A percentile compares a stretch with the other conserved stretches of the same genome.
phyloP scores from a whole-genome alignment of 2,329 filamentous ascomycete species.

The Diaporthe longicolla region DNA sequence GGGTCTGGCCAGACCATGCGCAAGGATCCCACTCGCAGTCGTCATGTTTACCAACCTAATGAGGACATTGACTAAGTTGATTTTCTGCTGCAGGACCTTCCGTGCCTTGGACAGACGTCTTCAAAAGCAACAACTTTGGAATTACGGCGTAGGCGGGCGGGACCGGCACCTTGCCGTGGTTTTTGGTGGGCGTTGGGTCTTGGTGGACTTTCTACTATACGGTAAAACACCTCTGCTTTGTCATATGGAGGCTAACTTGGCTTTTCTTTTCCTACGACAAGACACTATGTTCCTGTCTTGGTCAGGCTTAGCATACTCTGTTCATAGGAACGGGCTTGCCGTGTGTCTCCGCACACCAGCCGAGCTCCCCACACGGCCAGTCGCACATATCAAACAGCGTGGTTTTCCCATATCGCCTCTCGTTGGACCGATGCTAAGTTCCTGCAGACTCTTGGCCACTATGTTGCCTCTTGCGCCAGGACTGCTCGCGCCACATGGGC shows the following conservation, averaged over 20 bases:
- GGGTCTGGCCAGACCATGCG: slow-evolving; percentile 97
- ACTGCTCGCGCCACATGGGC: background rate
- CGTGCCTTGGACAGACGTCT: slow-evolving; percentile 32
- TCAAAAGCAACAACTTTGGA: slow-evolving; percentile 2
- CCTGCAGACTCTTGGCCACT: slow-evolving; percentile 8
- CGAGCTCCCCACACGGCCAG: slow-evolving; percentile 2
- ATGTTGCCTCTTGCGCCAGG: background rate
- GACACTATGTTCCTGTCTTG: slow-evolving; percentile 28
- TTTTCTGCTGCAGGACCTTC: slow-evolving; percentile 47
- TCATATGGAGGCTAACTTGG: slow-evolving; percentile 44
- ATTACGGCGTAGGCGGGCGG: slow-evolving; percentile 11
- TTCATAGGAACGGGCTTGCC: slow-evolving; percentile 32
- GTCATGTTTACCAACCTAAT: slow-evolving; percentile 86
- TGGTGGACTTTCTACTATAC: slow-evolving; percentile 34
- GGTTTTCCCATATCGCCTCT: slow-evolving; percentile 2
- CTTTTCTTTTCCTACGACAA: slow-evolving; percentile 35
- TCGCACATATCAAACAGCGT: slow-evolving; percentile 9
- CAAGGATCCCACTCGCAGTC: slow-evolving; percentile 85
- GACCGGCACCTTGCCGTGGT: background rate
- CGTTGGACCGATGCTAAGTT: slow-evolving; percentile 25
- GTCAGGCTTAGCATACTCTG: slow-evolving; percentile 26
- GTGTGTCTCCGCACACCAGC: slow-evolving; percentile 9
- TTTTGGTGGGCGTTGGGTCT: slow-evolving; percentile 44
- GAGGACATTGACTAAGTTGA: slow-evolving; percentile 77
- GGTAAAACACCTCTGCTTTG: slow-evolving; percentile 43